Evolutionary conservation across 2,329 filamentous ascomycete genomes (phyloP), one percentile per base, ranked within the genome.

Genomic region (Madurella mycetomatis): DNA sequence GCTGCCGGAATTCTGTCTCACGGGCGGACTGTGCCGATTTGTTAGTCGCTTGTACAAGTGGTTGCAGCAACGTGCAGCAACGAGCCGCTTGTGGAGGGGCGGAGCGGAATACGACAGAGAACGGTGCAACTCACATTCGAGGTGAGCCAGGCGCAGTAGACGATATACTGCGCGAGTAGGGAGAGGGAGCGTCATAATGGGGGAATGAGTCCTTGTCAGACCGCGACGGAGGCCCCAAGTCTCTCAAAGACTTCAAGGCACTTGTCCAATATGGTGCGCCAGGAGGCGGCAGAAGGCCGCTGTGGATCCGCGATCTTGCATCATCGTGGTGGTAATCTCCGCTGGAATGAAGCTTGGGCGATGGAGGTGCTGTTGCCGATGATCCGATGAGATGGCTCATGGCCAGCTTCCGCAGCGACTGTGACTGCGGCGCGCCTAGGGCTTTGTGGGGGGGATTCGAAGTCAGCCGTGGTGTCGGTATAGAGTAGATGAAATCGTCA

Each of bases 1-100:
- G 48, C 78, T 80, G 55, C 87, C 87, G 11, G 90, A 94, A 64
- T 86, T 88, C 66, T 88, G 86, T 66, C 87, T 77, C 57, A 85
- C 70, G 1, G 87, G 84, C 47, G 81, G 82, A 64, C 87, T 90
- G 64, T 67, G 47, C 30, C 31, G 11, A 37, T 47, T 41, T 49
- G 42, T 18, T 37, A 25, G 44, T 57, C 49, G 55, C 39, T 31
- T 41, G 16, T 17, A 39, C 31, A 18, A 41, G n/a, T 42, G 19
- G 34, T 15, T 2, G 41, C n/a, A n/a, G n/a, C n/a, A n/a, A n/a
- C n/a, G 46, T 44, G 37, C 44, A 31, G 45, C 37, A 46, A 50
- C 16, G 17, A 32, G 25, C 25, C 34, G 31, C 39, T 19, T 25
- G 5, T 25, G 46, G 46, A 18, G 9, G 31, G 13, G 13, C 8